Evolutionary conservation across 2,329 filamentous ascomycete genomes (phyloP).

Genomic region (Trichoderma koningii): DNA sequence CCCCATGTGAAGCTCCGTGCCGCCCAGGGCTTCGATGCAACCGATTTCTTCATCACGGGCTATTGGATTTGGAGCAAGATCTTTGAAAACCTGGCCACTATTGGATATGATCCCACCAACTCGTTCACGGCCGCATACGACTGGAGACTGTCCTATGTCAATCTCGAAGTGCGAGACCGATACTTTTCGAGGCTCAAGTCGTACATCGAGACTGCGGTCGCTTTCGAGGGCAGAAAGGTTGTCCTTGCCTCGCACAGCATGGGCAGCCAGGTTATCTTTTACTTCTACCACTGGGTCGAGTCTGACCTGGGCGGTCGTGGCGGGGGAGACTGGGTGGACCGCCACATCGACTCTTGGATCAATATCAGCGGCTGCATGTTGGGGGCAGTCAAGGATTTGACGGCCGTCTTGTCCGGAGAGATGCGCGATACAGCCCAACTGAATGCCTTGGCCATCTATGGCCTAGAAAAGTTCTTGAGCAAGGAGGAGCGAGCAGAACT

Average conservation of each 20-base stretch:
- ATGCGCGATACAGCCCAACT: constrained; percentile 98
- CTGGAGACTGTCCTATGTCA: constrained; percentile 88
- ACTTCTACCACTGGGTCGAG: constrained; percentile 80
- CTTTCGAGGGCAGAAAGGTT: constrained; percentile 75
- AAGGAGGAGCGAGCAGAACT: constrained; percentile 89
- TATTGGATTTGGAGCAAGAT: constrained; percentile 99
- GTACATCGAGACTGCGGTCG: constrained; percentile 81
- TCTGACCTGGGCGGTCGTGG: constrained; percentile 75
- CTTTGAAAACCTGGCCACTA: constrained; percentile 90
- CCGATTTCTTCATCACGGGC: constrained; percentile 86
- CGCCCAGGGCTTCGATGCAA: constrained; percentile 94
- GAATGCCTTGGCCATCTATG: constrained; percentile 94
- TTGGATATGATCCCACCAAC: constrained; percentile 89
- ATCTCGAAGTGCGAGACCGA: constrained; percentile 86
- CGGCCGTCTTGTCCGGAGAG: constrained; percentile 89
- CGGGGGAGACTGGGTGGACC: constrained; percentile 86
- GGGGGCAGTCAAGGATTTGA: constrained; percentile 85
- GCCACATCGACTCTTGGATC: constrained; percentile 90
- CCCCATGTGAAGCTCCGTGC: constrained; percentile 86
- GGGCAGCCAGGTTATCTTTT: constrained; percentile 93
- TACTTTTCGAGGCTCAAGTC: constrained; percentile 91
- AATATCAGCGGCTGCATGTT: constrained; percentile 99
- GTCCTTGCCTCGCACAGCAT: constrained; percentile 93
- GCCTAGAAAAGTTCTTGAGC: constrained; percentile 91
- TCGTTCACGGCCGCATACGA: constrained; percentile 76